Conservation (phyloP, 208 protist genomes). For the Crithidia expoeki region DNA sequence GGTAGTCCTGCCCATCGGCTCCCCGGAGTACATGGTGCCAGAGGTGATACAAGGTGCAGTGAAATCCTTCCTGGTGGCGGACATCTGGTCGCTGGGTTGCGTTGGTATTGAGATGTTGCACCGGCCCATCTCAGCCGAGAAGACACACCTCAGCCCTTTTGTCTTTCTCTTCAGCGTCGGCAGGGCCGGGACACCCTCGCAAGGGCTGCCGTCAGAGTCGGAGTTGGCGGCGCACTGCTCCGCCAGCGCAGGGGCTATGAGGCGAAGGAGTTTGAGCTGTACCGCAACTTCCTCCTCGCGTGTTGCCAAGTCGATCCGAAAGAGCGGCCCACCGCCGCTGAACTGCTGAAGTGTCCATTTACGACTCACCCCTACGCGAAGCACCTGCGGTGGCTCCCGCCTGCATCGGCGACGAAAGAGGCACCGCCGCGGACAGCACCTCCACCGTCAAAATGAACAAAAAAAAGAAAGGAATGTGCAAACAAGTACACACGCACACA, state of each 20-base stretch:
- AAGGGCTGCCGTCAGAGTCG: slow-evolving; percentile 52
- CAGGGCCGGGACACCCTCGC: slow-evolving; percentile 44
- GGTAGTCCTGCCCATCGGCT: slow-evolving; percentile 45
- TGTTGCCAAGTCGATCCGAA: slow-evolving; percentile 53
- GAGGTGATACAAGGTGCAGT: slow-evolving; percentile 63
- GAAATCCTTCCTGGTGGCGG: slow-evolving; percentile 30
- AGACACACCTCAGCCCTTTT: slow-evolving; percentile 36
- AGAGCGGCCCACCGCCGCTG: slow-evolving; percentile 50
- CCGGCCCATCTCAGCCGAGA: slow-evolving; percentile 51
- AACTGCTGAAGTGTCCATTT: slow-evolving; percentile 64
- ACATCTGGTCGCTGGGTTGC: slow-evolving; percentile 85
- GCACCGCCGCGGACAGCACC: neutral
- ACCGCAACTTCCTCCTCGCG: slow-evolving; percentile 57
- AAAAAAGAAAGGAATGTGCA: neutral
- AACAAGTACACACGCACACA: no score
- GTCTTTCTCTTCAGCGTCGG: slow-evolving; percentile 60
- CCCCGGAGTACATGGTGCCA: slow-evolving; percentile 82
- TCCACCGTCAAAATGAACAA: neutral
- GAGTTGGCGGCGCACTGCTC: slow-evolving; percentile 39
- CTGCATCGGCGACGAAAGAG: neutral
- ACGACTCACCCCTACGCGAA: slow-evolving; percentile 42
- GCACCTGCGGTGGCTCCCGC: slow-evolving; percentile 55
- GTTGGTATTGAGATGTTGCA: slow-evolving; percentile 83
- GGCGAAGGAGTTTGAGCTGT: slow-evolving; percentile 40
- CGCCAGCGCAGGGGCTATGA: slow-evolving; percentile 30